A percentile compares a stretch with the other conserved stretches of the same genome.
These are phyloP conservation scores for Cinnamomum chago DNA, from an alignment of 164 flowering plant species.

Conservation along the genomic window DNA sequence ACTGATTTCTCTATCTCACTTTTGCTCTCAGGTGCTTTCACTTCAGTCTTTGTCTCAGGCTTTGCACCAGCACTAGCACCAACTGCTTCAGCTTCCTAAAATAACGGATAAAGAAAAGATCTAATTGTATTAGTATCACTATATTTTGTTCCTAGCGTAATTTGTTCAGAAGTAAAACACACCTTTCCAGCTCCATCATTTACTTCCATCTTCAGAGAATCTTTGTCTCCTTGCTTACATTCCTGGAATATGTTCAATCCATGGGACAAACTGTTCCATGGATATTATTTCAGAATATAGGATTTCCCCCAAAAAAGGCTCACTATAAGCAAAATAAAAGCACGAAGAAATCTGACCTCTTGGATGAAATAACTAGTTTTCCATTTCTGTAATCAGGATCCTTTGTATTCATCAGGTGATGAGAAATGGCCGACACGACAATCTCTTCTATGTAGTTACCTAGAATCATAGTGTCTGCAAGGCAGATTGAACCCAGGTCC, in stretches of 20 bases:
- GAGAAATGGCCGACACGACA: slow-evolving; percentile 85
- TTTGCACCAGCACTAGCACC: slow-evolving; percentile 25
- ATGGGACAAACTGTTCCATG: slow-evolving; percentile 70
- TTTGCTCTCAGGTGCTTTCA: slow-evolving; percentile 39
- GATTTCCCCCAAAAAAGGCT: not conserved
- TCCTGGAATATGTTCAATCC: slow-evolving; percentile 81
- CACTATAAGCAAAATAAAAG: not conserved
- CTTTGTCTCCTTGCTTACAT: slow-evolving; percentile 41
- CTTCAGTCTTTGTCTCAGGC: slow-evolving; percentile 45
- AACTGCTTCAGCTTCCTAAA: slow-evolving; percentile 31
- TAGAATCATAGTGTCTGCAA: slow-evolving; percentile 62
- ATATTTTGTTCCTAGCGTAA: not conserved
- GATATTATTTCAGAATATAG: slow-evolving; percentile 1
- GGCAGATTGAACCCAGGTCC: slow-evolving; percentile 71
- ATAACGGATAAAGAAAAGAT: slow-evolving; percentile 1
- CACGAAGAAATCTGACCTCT: slow-evolving; percentile 42
- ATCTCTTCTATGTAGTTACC: slow-evolving; percentile 86
- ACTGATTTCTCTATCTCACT: slow-evolving; percentile 39
- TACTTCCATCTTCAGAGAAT: slow-evolving; percentile 44
- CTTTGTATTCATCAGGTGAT: slow-evolving; percentile 83
- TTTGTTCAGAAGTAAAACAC: slow-evolving; percentile 1
- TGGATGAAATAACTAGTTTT: slow-evolving; percentile 75
- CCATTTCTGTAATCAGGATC: slow-evolving; percentile 84
- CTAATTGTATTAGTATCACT: not conserved
- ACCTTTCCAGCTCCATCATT: slow-evolving; percentile 55